Evolutionary conservation across 139 green algal genomes (phyloP), one percentile per base, ranked within the genome.

Genomic region (Micractinium conductrix): DNA sequence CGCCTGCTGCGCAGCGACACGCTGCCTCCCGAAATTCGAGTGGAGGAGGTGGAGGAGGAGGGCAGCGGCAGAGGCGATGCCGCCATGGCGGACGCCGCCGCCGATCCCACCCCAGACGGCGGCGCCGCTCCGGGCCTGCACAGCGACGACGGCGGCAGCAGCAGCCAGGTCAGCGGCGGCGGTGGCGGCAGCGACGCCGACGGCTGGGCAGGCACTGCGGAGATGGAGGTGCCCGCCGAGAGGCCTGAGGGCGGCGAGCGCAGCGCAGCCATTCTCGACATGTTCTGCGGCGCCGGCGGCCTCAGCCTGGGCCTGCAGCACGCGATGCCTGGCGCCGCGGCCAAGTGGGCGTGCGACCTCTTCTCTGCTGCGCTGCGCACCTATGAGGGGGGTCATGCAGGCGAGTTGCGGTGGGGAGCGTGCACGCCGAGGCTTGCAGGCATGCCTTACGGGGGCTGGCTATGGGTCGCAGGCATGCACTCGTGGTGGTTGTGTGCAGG

Each of bases 211-310:
- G 42, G 21, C 70, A 22, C 17, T 16, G 42, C 43, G 38, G 42
- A 12, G 4, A 42, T n/a, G n/a, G n/a, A n/a, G n/a, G 43, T 43
- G 16, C 43, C 42, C 30, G 42, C 44, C 50, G 53, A 22, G 30
- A 53, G 33, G 35, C 10, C 7, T 42, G 43, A 8, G 70, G 65
- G 65, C 33, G 65, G 45, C 44, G 16, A 21, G 2, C 37, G 44
- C n/a, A 44, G 37, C 22, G 37, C 43, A 2, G 37, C 40, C n/a
- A 68, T 81, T 37, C 48, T 24, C 10, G 74, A 81, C 74, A 14
- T 70, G 1, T 81, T 81, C 37, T 70, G 35, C 50, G 74, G 74
- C 50, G 45, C 48, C 26, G 74, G 74, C 8, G 74, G 74, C 74
- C 74, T 81, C 21, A 70, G 50, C 21, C 48, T 81, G 45, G 74